Evolutionary conservation across 345 rosid genomes (phyloP), one percentile per base, ranked within the genome.

Genomic region (Heritiera littoralis): DNA sequence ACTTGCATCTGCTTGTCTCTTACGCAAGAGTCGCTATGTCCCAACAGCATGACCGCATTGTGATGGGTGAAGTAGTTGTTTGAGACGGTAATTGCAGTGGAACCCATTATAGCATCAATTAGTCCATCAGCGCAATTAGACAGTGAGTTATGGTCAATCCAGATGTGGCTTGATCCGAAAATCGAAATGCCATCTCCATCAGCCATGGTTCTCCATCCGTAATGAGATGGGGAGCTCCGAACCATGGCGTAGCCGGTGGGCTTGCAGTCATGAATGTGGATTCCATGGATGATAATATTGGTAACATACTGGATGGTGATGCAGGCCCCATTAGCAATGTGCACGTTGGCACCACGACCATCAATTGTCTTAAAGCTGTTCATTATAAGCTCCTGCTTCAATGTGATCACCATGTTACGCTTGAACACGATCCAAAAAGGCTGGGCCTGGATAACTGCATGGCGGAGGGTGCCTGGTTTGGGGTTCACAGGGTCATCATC

Each of bases 1-100:
- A 90, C 99, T 81, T 93, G 97, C 99, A 95, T 95, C 73, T 74
- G 83, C 92, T 92, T 95, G 88, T 95, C 99, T 83, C 92, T 91
- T 1, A 86, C 85, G 77, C 93, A 93, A 4, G 99, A 90, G 79
- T 95, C 99, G 46, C 98, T 93, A 78, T 95, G 99, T 54, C 99
- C 99, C 89, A 95, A 78, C 69, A 95, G 87, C 90, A 95, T 95
- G 71, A 94, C 99, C 95, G 90, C 93, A 20, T 92, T 87, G 74
- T 92, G 95, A 83, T 89, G 92, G 69, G 91, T 90, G 86, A 92
- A 83, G 78, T 86, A 90, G 78, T 92, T 92, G 87, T 89, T 90
- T 40, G 95, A 89, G 78, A 90, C 72, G 15, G 94, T 89, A 40
- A 91, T 89, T 13, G 95, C 91, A 23, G 95, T 92, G n/a, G 95